Base-by-base conservation (phyloP, 768 basidiomycete species). In the Lepiota subincarnata region DNA sequence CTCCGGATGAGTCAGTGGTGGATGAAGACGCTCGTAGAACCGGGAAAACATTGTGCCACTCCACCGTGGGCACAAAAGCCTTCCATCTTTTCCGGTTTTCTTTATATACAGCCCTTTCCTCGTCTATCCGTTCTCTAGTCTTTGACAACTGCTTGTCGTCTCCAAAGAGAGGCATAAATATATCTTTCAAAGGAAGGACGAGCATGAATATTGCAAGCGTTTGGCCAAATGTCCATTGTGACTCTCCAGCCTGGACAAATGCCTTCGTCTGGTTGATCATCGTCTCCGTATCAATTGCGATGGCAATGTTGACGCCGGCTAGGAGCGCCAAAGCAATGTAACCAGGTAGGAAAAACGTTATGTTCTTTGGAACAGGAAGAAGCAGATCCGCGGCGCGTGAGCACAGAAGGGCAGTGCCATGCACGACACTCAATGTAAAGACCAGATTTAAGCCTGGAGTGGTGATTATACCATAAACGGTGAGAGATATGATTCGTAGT, bases 211-310 rank as follows among this genome's bases (percentile, higher is more conserved):
- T 24, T 16, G 42, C 24, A 18, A 44, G 42, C 11, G 42, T 44
- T 44, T 44, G 42, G 28, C 42, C 42, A 26, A 44, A 44, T 16
- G 42, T 44, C 42, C 42, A 44, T 11, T 44, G 42, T 14, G 42
- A 44, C 28, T 44, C 42, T 16, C 42, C 42, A 13, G 20, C 20
- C n/a, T 48, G 24, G 6, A 37, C 38, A 4, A 47, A 45, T 2
- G 13, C 18, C 10, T 8, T 47, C 16, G 44, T 56, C 20, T 42
- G 13, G 28, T 13, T 35, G 2, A 50, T n/a, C 35, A 50, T 56
- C 3, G 45, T 22, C 28, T 56, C 55, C 5, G 50, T 56, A 31
- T 56, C 50, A 14, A 48, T 18, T 5, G 41, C 22, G 22, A 56
- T 44, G 19, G 47, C 44, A 10, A 56, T 26, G 19, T 56, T 51